Evolutionary conservation across 2,329 filamentous ascomycete genomes (phyloP).

Genomic region (Stagonosporopsis chrysanthemi): DNA sequence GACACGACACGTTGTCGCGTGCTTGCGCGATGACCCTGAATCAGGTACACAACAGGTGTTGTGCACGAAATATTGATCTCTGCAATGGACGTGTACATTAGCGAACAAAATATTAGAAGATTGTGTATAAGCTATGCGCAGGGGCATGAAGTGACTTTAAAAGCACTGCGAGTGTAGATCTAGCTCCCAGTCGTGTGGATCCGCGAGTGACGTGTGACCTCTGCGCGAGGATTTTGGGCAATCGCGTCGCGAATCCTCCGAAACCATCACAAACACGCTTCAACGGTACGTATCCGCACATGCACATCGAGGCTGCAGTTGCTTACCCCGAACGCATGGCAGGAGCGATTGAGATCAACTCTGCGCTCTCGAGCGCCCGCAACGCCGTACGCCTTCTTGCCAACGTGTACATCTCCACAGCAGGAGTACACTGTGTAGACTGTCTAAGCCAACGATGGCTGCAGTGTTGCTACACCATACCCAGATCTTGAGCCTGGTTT

Average conservation of each 20-base stretch:
- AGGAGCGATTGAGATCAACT: neutral
- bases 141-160: slow-evolving; percentile 30
- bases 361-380: neutral
- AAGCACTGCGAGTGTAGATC: slow-evolving; percentile 18
- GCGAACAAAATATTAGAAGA: neutral
- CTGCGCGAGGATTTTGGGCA: slow-evolving; percentile 2
- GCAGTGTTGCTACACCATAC: neutral
- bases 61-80: neutral
- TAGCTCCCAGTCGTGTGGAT: slow-evolving; percentile 13
- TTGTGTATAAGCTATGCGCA: neutral
- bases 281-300: neutral
- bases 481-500: neutral
- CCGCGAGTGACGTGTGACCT: slow-evolving; percentile 10
- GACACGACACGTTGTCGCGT: neutral
- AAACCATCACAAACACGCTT: neutral
- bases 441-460: neutral
- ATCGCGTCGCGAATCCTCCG: slow-evolving; percentile 6
- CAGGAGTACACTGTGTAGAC: neutral
- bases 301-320: neutral
- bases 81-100: neutral
- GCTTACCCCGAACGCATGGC: neutral
- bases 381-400: neutral
- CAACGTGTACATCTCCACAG: neutral
- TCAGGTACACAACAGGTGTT: neutral
- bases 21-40: slow-evolving; percentile 6